Conservation (phyloP, 768 basidiomycete species). For the Lentinula aciculospora region DNA sequence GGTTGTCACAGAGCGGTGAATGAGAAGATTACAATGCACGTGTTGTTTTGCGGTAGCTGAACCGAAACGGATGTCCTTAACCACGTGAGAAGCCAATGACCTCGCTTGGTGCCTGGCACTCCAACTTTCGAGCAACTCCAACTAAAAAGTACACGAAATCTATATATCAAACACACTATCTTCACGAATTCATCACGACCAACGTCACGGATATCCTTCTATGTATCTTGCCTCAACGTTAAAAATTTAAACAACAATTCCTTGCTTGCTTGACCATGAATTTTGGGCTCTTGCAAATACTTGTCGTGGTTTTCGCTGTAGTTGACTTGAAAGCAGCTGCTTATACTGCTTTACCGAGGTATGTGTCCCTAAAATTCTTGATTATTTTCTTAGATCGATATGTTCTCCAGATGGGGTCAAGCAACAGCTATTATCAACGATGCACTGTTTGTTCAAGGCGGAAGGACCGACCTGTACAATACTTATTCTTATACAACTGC, state of each 20-base stretch:
- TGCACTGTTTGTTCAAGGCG: constrained; percentile 71
- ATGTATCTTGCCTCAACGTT: background rate
- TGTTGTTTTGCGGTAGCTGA: no score
- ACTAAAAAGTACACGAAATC: no score
- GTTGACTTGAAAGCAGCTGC: background rate
- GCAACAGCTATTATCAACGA: constrained; percentile 54
- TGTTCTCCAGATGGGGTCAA: constrained; percentile 72
- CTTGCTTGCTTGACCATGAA: background rate
- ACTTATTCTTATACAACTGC: constrained; percentile 70
- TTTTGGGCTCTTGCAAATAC: background rate
- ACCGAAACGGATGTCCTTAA: no score
- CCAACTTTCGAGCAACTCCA: no score
- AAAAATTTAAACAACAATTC: background rate
- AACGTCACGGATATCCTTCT: background rate
- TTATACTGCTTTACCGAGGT: constrained; percentile 2
- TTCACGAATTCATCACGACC: constrained; percentile 7
- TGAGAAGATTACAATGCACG: no score
- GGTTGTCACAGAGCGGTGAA: no score
- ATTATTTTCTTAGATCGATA: no score
- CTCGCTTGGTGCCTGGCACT: no score
- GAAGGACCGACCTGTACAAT: constrained; percentile 70
- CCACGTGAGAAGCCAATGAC: background rate
- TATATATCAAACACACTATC: background rate
- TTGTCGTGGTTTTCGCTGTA: background rate
- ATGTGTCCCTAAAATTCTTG: background rate